These are phyloP conservation scores for Stropharia rugosoannulata DNA, from an alignment of 768 basidiomycete genomes.

Conservation along the genomic window DNA sequence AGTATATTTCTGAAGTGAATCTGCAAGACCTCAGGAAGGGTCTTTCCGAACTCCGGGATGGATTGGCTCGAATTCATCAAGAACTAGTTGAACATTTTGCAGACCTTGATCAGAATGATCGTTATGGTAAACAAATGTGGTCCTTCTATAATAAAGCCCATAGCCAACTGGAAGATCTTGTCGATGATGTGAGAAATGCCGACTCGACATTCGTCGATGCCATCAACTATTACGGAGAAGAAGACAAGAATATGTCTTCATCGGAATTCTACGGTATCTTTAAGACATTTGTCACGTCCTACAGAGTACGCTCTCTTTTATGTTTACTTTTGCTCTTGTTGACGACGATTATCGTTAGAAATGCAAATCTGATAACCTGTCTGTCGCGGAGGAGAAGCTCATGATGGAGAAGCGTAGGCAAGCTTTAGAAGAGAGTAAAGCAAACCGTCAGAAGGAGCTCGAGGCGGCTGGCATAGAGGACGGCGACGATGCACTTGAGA, in stretches of 20 bases:
- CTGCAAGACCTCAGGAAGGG: conserved; percentile 83
- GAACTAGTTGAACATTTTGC: conserved; percentile 82
- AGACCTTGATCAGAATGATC: conserved; percentile 67
- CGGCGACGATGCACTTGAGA: conserved; percentile 66
- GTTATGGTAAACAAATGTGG: conserved; percentile 92
- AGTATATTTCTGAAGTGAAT: conserved; percentile 56
- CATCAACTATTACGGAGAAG: conserved; percentile 91
- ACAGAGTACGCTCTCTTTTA: conserved; percentile 52
- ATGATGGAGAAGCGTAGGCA: conserved; percentile 70
- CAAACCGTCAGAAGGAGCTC: conserved; percentile 48
- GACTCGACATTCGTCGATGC: conserved; percentile 84
- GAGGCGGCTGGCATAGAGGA: conserved; percentile 43
- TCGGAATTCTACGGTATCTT: conserved; percentile 96
- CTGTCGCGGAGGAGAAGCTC: conserved; percentile 66
- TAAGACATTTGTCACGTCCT: conserved; percentile 95
- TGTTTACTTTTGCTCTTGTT: neutral
- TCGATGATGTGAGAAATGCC: conserved; percentile 85
- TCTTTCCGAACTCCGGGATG: conserved; percentile 67
- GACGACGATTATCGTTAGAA: conserved; percentile 51
- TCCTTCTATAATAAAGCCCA: conserved; percentile 77
- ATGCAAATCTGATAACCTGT: conserved; percentile 82
- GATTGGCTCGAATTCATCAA: conserved; percentile 75
- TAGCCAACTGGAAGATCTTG: conserved; percentile 75
- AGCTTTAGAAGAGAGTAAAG: conserved; percentile 61
- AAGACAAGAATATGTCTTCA: conserved; percentile 81